Conservation (phyloP, 139 green algal genomes). For the Dunaliella primolecta region DNA sequence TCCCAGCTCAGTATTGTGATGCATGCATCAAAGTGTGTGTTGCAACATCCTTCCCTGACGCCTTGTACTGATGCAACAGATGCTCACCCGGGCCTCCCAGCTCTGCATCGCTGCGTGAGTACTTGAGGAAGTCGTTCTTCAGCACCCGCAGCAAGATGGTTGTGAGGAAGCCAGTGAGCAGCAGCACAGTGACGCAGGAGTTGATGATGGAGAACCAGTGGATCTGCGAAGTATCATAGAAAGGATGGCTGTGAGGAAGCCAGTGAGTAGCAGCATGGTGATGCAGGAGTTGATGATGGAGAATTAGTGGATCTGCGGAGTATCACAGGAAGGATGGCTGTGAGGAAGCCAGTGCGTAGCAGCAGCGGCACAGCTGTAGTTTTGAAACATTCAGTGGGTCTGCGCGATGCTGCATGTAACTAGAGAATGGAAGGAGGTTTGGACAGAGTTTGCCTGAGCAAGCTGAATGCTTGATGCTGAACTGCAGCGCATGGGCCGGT, state of each 20-base stretch:
- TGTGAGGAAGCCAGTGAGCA: slow-evolving; percentile 93
- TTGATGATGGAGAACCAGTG: slow-evolving; percentile 99
- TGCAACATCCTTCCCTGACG: no score
- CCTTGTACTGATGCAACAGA: no score
- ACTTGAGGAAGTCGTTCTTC: slow-evolving; percentile 90
- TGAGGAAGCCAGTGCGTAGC: slow-evolving; percentile 92
- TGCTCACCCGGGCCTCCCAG: neutral
- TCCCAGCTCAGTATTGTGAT: no score
- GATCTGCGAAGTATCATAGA: slow-evolving; percentile 74
- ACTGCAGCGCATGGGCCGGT: no score
- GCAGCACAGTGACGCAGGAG: slow-evolving; percentile 91
- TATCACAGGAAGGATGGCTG: slow-evolving; percentile 93
- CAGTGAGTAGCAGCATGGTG: slow-evolving; percentile 91
- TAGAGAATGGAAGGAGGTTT: no score
- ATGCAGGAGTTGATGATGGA: slow-evolving; percentile 96
- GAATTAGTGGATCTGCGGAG: slow-evolving; percentile 93
- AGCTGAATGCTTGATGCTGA: no score
- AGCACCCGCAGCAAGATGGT: slow-evolving; percentile 94
- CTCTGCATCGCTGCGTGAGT: slow-evolving; percentile 9
- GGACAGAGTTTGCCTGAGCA: no score
- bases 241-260: slow-evolving; percentile 95
- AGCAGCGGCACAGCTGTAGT: slow-evolving; percentile 96
- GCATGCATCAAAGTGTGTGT: no score
- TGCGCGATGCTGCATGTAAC: no score
- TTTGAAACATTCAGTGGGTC: slow-evolving; percentile 97